Conservation (phyloP, 1,139 yeast genomes). For the Scheffersomyces segobiensis region DNA sequence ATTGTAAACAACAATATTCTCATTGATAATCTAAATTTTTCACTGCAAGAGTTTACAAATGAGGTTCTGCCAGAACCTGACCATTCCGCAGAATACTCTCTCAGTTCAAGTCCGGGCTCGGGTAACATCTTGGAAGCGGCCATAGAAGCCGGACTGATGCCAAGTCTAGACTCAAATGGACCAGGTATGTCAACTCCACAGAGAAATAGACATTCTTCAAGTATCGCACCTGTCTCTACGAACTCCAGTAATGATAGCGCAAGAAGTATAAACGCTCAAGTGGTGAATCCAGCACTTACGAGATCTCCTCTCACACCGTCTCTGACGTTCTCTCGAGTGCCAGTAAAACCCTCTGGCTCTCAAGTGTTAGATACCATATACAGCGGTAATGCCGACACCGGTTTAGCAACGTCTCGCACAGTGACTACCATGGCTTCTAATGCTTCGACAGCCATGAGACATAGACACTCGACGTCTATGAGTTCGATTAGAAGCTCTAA, state of each 20-base stretch:
- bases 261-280: neutral
- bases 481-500: constrained; percentile 38
- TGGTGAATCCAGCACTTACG: neutral
- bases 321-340: neutral
- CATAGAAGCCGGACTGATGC: neutral
- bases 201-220: neutral
- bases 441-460: constrained; percentile 1
- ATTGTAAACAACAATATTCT: neutral
- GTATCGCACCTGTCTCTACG: neutral
- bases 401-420: constrained; percentile 1
- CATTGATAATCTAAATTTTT: neutral
- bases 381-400: neutral
- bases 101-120: neutral
- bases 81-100: neutral
- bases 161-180: neutral
- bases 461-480: constrained; percentile 31
- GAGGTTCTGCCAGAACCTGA: neutral
- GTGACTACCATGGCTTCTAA: constrained; percentile 1
- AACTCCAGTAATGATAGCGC: neutral
- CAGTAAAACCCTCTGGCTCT: neutral
- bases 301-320: neutral
- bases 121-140: neutral
- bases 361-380: neutral
- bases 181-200: neutral
- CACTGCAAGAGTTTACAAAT: neutral